Conservation (phyloP, 352 stramenopile genomes). For the Pythium dissotocum region DNA sequence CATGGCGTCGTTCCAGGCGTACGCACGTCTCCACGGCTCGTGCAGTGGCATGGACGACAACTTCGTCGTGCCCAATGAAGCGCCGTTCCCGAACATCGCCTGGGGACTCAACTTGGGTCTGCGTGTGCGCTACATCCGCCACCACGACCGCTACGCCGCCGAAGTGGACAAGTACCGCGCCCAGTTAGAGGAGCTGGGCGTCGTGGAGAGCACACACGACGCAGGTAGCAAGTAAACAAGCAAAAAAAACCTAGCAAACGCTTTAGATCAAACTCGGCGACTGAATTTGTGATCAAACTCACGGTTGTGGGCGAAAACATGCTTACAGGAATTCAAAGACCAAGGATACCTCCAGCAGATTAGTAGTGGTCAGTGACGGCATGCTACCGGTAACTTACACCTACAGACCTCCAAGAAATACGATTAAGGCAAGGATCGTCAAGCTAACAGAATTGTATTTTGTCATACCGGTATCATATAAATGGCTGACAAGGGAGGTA, state of each 20-base stretch:
- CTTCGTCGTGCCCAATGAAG: constrained; percentile 61
- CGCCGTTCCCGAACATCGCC: constrained; percentile 51
- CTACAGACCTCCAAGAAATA: too few species aligned
- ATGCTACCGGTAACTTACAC: too few species aligned
- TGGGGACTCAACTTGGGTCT: constrained; percentile 77
- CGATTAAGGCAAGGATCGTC: too few species aligned
- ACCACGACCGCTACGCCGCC: constrained; percentile 63
- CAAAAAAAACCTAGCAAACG: background rate
- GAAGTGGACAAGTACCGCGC: constrained; percentile 60
- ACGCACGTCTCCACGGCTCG: constrained; percentile 45
- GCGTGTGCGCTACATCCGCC: constrained; percentile 63
- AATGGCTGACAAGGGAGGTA: too few species aligned
- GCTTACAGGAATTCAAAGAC: too few species aligned
- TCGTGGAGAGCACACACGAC: constrained; percentile 8
- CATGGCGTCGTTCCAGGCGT: constrained; percentile 58
- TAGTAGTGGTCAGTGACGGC: too few species aligned
- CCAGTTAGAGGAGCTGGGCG: constrained; percentile 39
- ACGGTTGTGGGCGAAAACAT: too few species aligned
- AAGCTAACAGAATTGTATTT: too few species aligned
- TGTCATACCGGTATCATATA: too few species aligned
- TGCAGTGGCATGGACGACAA: constrained; percentile 57
- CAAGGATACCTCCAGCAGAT: too few species aligned
- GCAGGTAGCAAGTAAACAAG: constrained; percentile 2
- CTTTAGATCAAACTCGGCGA: background rate
- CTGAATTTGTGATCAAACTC: too few species aligned